Conservation (phyloP, 305 asterid species). For the Nicotiana rustica region DNA sequence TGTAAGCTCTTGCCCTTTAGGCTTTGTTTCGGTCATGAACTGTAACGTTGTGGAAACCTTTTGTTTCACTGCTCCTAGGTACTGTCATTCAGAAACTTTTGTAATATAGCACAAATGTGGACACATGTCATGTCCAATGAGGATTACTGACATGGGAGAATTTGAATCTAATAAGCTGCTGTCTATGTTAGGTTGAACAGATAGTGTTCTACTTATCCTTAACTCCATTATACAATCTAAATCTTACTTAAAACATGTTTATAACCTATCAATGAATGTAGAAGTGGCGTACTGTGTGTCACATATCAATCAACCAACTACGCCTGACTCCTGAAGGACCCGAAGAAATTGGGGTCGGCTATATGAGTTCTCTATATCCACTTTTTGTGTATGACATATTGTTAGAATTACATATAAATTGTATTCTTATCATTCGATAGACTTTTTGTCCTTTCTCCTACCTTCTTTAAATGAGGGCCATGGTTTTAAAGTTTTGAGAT, state of each 20-base stretch:
- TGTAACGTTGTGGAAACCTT: too few species aligned
- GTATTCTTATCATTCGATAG: conserved; percentile 11
- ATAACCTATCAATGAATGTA: conserved; percentile 6
- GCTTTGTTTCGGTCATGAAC: too few species aligned
- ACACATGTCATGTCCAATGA: conserved; percentile 26
- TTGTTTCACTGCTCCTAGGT: conserved; percentile 4
- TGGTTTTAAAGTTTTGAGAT: neutral
- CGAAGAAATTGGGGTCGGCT: neutral
- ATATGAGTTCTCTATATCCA: neutral
- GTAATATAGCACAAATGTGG: neutral
- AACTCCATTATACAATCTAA: neutral
- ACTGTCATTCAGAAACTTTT: conserved; percentile 15
- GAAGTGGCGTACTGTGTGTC: conserved; percentile 5
- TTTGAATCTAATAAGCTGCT: neutral
- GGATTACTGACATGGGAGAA: conserved; percentile 17
- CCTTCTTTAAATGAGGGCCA: conserved; percentile 23
- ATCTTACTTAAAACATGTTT: neutral
- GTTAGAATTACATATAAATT: neutral
- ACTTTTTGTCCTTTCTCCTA: conserved; percentile 15
- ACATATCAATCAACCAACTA: neutral
- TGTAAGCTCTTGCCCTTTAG: conserved; percentile 59
- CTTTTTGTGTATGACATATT: neutral
- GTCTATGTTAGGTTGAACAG: conserved; percentile 12
- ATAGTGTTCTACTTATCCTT: conserved; percentile 1
- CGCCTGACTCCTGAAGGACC: neutral